These are phyloP conservation scores for Rostrohypoxylon terebratum DNA, from an alignment of 495 filamentous ascomycete genomes.

Conservation along the genomic window DNA sequence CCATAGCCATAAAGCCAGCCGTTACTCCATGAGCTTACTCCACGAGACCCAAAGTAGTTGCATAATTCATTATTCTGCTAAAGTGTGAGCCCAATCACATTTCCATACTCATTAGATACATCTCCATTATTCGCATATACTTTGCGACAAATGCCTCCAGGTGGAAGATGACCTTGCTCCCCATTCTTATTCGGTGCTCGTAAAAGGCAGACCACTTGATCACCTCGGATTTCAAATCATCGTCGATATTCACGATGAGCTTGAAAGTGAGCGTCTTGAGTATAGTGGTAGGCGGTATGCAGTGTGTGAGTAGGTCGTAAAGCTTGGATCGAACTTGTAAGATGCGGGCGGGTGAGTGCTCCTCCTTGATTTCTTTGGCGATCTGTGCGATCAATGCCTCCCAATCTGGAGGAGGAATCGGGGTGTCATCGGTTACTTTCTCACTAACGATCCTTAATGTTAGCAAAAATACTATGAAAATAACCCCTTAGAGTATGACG, in stretches of 20 bases:
- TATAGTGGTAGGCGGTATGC: conserved; percentile 92
- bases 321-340: conserved; percentile 89
- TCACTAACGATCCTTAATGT: conserved; percentile 69
- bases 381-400: conserved; percentile 88
- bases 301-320: conserved; percentile 95
- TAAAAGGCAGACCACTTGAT: conserved; percentile 97
- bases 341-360: conserved; percentile 87
- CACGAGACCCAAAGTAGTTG: conserved; percentile 17
- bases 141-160: conserved; percentile 98
- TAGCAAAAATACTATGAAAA: conserved; percentile 1
- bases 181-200: conserved; percentile 90
- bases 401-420: conserved; percentile 95
- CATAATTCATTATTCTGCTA: conserved; percentile 18
- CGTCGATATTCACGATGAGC: conserved; percentile 86
- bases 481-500: neutral
- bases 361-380: conserved; percentile 89
- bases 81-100: conserved; percentile 47
- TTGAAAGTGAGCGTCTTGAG: conserved; percentile 95
- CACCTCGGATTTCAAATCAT: conserved; percentile 87
- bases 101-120: conserved; percentile 92
- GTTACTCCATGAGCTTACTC: conserved; percentile 36
- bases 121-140: conserved; percentile 96
- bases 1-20: conserved; percentile 26
- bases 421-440: conserved; percentile 86
- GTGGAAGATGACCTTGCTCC: conserved; percentile 97